Percentiles rank a stretch among this genome's conserved stretches.
Evolutionary conservation across 139 green algal genomes (phyloP).

Genomic region (Picochlorum sp.): DNA sequence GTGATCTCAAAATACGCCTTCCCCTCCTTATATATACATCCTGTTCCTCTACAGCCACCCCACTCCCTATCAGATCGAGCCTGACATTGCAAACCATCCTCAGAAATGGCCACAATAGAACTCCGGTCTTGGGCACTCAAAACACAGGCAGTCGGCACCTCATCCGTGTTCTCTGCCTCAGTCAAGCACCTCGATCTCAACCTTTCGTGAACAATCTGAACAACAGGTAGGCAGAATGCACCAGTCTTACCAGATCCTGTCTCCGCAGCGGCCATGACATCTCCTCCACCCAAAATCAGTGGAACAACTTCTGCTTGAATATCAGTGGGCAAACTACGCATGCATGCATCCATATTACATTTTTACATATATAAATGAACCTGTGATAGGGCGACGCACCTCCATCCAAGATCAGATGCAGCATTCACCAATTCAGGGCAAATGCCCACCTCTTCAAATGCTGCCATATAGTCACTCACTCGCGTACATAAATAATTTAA

Average conservation of each 20-base stretch:
- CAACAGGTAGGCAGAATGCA: slow-evolving; percentile 76
- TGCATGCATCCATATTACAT: background rate
- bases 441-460: slow-evolving; percentile 67
- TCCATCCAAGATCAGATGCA: slow-evolving; percentile 63
- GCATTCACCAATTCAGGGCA: slow-evolving; percentile 54
- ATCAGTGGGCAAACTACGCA: slow-evolving; percentile 59
- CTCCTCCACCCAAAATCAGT: slow-evolving; percentile 72
- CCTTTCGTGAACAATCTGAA: slow-evolving; percentile 67
- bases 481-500: background rate
- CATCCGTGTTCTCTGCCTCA: background rate
- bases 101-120: slow-evolving; percentile 37
- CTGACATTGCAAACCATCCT: slow-evolving; percentile 47
- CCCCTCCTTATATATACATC: slow-evolving; percentile 29
- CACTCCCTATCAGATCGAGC: slow-evolving; percentile 41
- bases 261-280: slow-evolving; percentile 84
- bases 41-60: slow-evolving; percentile 43
- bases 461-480: slow-evolving; percentile 25
- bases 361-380: background rate
- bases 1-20: slow-evolving; percentile 50
- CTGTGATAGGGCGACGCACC: slow-evolving; percentile 8
- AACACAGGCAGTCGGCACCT: slow-evolving; percentile 6
- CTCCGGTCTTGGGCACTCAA: slow-evolving; percentile 51
- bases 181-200: slow-evolving; percentile 14
- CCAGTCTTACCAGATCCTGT: slow-evolving; percentile 88
- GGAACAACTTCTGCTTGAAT: slow-evolving; percentile 68